phyloP scores from a whole-genome alignment of 179 eudicot genomes.

The Spergularia azorica region DNA sequence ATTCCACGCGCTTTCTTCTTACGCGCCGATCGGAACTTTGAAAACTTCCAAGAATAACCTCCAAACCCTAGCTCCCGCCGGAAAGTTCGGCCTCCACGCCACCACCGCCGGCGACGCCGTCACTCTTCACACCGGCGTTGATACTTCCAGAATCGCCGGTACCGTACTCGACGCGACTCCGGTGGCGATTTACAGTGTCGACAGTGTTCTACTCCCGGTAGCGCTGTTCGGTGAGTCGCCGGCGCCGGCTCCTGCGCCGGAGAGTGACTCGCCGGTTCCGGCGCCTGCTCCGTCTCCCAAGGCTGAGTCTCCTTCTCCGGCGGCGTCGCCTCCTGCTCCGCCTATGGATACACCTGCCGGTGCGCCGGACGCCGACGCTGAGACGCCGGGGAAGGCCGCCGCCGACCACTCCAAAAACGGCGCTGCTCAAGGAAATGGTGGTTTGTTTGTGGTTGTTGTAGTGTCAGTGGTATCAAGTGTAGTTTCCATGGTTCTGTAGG shows the following conservation, averaged over 20 bases:
- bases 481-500: conserved; percentile 27
- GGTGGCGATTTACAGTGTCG: conserved; percentile 64
- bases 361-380: conserved; percentile 40
- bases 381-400: conserved; percentile 31
- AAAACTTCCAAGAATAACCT: conserved; percentile 47
- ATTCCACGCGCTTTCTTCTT: conserved; percentile 60
- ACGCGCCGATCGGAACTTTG: conserved; percentile 65
- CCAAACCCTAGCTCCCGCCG: conserved; percentile 58
- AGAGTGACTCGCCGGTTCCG: conserved; percentile 39
- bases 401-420: conserved; percentile 36
- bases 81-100: conserved; percentile 51
- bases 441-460: conserved; percentile 8
- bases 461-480: conserved; percentile 32
- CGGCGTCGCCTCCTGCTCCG: conserved; percentile 33
- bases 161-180: conserved; percentile 69
- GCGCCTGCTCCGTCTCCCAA: conserved; percentile 34
- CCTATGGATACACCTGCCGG: conserved; percentile 40
- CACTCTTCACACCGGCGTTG: conserved; percentile 58
- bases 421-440: neutral
- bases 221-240: conserved; percentile 62
- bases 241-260: conserved; percentile 61
- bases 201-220: conserved; percentile 58
- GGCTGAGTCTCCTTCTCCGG: conserved; percentile 35
- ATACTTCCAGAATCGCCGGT: conserved; percentile 54
- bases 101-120: conserved; percentile 67